Base-by-base conservation (phyloP, 495 filamentous ascomycete genomes). In the Xylaria bambusicola region DNA sequence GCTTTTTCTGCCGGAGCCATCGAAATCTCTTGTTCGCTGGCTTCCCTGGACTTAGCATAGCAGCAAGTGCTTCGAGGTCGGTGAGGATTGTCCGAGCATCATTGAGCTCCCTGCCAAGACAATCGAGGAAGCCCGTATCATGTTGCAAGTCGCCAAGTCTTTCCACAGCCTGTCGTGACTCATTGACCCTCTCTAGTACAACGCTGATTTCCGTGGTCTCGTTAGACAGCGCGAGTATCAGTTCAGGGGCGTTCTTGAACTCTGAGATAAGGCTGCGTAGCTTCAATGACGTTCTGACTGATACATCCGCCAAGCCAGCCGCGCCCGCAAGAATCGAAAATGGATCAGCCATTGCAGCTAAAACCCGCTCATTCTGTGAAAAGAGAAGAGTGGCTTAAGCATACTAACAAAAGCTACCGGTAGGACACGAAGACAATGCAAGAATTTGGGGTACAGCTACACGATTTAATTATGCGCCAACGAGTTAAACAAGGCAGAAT, bases 1-100 rank as follows among this genome's bases (percentile, higher is more conserved):
- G 42, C 42, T 46, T 46, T 12, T 46, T 46, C 20, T 46, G 1
- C 42, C 42, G 42, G 42, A 46, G 42, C 42, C 42, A 46, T 46
- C 20, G 18, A 12, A 46, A 46, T 21, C 42, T 24, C 20, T 46
- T 12, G 18, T 2, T 24, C 26, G 42, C 1, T 46, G 42, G 8
- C 2, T 46, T 46, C 20, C 18, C 42, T 24, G 20, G 1, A 21
- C 42, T 46, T 24, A 46, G 42, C 1, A 6, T 3, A 3, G 42
- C 42, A 8, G 42, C 21, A 46, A 46, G 42, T 9, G 42, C 4
- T 46, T 24, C 42, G 3, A 46, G 42, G 20, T 46, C 42, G 1
- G 5, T 13, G 8, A 46, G 42, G 42, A 46, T 46, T 3, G 20
- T 8, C 20, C 42, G 42, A 46, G 42, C 42, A 23, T 46, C 15